Base-by-base conservation (phyloP, 306 rosid species). In the Gillenia trifoliata region DNA sequence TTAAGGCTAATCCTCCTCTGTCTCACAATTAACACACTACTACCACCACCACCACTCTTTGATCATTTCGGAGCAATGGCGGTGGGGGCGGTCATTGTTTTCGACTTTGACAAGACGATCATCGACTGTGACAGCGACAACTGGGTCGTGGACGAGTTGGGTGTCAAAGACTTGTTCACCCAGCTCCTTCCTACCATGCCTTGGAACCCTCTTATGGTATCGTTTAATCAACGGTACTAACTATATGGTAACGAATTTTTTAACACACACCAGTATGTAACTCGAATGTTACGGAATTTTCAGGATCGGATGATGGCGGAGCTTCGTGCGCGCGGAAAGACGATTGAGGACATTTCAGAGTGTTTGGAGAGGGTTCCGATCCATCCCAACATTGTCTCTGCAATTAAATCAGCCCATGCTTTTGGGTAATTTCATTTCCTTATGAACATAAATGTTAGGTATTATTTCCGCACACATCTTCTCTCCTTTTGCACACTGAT, bases 201-300 rank as follows among this genome's bases (percentile, higher is more conserved):
- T 59, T 85, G 87, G 89, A 90, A 90, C 80, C 81, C 91, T 69
- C 85, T 88, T 57, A 90, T 90, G 91, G 96, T 88, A n/a, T 28
- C 2, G 76, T 72, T 47, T 36, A 4, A 22, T 50, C 30, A 11
- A 22, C 3, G 22, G 56, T 50, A 19, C 56, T 50, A 19, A 16
- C 16, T 41, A 40, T 9, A 38, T 9, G 47, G 12, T 41, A 11
- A 41, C 47, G 47, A 41, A 43, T 43, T 43, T 43, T 43, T 17
- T 6, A 13, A 43, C 50, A 41, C 45, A 13, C 50, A 43, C 6
- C 50, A 6, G 19, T 43, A 43, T 43, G 50, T 43, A 43, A 43
- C 1, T 28, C 15, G 5, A 31, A 20, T 43, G 47, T 6, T n/a
- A 38, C 49, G 15, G 5, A 16, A 13, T 43, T 56, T 65, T 22